Base-by-base conservation (phyloP, 257 asterid species). In the Eustoma russellianum region DNA sequence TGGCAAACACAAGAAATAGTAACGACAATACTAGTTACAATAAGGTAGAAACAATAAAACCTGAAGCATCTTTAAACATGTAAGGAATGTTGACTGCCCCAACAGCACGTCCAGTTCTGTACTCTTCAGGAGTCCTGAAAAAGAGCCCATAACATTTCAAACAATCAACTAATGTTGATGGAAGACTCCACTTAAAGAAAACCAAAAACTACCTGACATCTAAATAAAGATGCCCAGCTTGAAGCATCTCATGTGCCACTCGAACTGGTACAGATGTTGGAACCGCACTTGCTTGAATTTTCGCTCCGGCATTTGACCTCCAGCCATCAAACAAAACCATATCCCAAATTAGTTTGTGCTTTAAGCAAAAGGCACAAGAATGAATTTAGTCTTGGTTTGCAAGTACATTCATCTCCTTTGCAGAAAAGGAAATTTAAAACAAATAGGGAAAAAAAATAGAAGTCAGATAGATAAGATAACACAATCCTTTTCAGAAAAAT, bases 261-360 rank as follows among this genome's bases (percentile, higher is more conserved):
- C 90, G 82, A 55, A 86, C 87, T 1, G 95, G 95, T 13, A 86
- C 95, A 1, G 94, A 86, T 0, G 82, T 71, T 12, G 95, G 93
- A 45, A 65, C 70, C 10, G 35, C 61, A 1, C 77, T 52, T 15
- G 74, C 50, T 46, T 77, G 74, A 63, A 69, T 69, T 28, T 67
- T 73, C 45, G 68, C 68, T 33, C 75, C 64, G 15, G 64, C 79
- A 9, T 69, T 48, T 17, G 70, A 72, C 73, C 63, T 58, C 76
- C 79, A 74, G 47, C 85, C 79, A 62, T 60, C 16, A 13, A 41
- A 46, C 43, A 11, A 38, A 38, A 38, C 30, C 30, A 24, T 24
- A 1, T 24, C 30, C 30, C 30, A 24, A 24, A 24, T 24, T 24
- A 24, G 30, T 24, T 24, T 24, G 30, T 24, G 30, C 3, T 24